Conservation (phyloP, 108 stramenopile species). For the Bacterosira constricta region DNA sequence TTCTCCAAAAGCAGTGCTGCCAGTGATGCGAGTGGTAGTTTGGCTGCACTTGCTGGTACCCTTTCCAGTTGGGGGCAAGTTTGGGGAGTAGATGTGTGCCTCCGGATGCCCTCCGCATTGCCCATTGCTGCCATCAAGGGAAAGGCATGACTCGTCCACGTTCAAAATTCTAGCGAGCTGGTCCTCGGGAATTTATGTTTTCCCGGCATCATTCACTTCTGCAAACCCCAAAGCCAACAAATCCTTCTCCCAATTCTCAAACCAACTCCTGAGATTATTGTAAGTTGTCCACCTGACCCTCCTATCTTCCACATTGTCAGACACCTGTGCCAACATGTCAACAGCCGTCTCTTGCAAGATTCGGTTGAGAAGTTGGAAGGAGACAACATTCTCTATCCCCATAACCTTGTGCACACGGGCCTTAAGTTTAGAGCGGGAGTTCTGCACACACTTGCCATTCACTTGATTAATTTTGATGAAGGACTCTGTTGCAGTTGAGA, state of each 20-base stretch:
- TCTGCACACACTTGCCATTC: not conserved
- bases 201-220: not conserved
- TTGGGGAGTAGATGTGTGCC: not conserved
- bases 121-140: constrained; percentile 12
- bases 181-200: not conserved
- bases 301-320: constrained; percentile 1
- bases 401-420: not conserved
- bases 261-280: not conserved
- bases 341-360: not conserved
- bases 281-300: constrained; percentile 7
- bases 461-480: constrained; percentile 9
- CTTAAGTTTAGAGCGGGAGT: not conserved
- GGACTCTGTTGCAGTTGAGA: not conserved
- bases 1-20: constrained; percentile 2
- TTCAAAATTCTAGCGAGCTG: not conserved
- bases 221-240: not conserved
- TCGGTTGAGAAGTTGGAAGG: not conserved
- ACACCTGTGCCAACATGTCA: not conserved
- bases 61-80: not conserved
- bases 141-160: constrained; percentile 6
- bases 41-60: not conserved
- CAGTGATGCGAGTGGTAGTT: not conserved
- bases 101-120: constrained; percentile 1
- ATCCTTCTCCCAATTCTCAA: not conserved
- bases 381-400: not conserved